phyloP scores from a whole-genome alignment of 495 filamentous ascomycete genomes.

The Tuber borchii region DNA sequence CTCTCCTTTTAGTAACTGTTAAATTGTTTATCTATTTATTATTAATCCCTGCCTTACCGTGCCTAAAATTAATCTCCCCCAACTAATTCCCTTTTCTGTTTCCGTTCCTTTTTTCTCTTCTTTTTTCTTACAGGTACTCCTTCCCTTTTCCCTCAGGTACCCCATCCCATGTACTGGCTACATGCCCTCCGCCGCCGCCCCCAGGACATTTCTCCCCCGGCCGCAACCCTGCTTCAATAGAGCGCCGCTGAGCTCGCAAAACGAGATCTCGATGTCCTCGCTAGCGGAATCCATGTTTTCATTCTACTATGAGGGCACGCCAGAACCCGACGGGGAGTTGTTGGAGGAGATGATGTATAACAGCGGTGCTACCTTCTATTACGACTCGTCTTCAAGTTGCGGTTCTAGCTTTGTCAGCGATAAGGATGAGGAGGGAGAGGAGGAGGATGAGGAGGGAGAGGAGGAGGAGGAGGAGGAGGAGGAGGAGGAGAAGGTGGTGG shows the following conservation, averaged over 20 bases:
- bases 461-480: slow-evolving; percentile 7
- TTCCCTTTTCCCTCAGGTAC: slow-evolving; percentile 30
- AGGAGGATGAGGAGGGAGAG: slow-evolving; percentile 1
- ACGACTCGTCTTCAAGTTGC: slow-evolving; percentile 27
- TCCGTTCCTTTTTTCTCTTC: background rate
- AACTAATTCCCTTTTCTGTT: background rate
- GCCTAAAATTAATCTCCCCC: slow-evolving; percentile 9
- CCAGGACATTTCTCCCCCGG: background rate
- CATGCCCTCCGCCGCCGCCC: slow-evolving; percentile 3
- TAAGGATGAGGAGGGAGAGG: slow-evolving; percentile 8
- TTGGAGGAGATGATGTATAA: slow-evolving; percentile 17
- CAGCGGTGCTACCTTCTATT: slow-evolving; percentile 33
- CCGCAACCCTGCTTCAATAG: slow-evolving; percentile 1
- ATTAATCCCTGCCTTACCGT: slow-evolving; percentile 16
- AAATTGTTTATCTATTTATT: slow-evolving; percentile 13
- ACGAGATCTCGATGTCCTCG: slow-evolving; percentile 20
- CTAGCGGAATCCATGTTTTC: slow-evolving; percentile 34
- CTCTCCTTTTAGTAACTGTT: slow-evolving; percentile 13
- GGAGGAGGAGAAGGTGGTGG: slow-evolving; percentile 14
- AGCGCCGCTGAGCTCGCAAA: slow-evolving; percentile 2
- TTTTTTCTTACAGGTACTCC: slow-evolving; percentile 10
- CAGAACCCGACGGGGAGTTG: slow-evolving; percentile 27
- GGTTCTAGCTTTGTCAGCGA: background rate
- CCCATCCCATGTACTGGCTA: slow-evolving; percentile 1
- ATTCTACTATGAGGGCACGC: slow-evolving; percentile 31